These are phyloP conservation scores for Diaporthe velutina DNA, from an alignment of 2,329 filamentous ascomycete genomes.

Conservation along the genomic window DNA sequence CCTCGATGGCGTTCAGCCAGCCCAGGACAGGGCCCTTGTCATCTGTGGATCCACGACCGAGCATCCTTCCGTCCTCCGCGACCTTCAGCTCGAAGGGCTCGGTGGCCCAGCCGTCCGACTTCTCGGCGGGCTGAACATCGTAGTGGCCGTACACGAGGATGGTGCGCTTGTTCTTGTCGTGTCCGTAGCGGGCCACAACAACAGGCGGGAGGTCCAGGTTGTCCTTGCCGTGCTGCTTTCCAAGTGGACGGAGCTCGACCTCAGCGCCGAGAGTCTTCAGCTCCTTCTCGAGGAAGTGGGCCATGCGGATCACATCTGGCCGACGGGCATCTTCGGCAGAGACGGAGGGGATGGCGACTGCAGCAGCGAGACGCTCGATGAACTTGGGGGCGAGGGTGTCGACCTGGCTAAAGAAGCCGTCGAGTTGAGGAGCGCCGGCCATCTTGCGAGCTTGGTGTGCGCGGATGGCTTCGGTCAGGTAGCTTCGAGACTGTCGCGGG, in stretches of 20 bases:
- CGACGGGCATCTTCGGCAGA: conserved; percentile 91
- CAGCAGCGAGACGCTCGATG: conserved; percentile 90
- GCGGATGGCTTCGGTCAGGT: conserved; percentile 67
- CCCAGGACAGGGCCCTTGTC: conserved; percentile 98
- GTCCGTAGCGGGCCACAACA: conserved; percentile 91
- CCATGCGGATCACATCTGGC: conserved; percentile 96
- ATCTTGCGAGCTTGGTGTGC: conserved; percentile 79
- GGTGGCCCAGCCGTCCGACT: conserved; percentile 94
- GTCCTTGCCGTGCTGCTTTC: conserved; percentile 92
- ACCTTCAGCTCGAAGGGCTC: conserved; percentile 92
- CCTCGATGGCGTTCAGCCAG: conserved; percentile 98
- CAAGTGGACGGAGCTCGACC: conserved; percentile 87
- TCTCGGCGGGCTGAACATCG: conserved; percentile 95
- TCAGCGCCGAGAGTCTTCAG: conserved; percentile 86
- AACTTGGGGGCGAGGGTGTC: conserved; percentile 83
- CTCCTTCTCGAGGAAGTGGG: conserved; percentile 87
- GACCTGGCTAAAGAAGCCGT: conserved; percentile 93
- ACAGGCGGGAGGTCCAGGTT: conserved; percentile 93
- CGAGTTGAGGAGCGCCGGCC: conserved; percentile 81
- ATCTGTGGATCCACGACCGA: conserved; percentile 93
- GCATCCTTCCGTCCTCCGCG: conserved; percentile 95
- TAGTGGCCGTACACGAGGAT: conserved; percentile 99
- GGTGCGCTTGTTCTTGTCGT: conserved; percentile 91
- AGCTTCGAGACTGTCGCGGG: conserved; percentile 50
- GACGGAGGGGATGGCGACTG: conserved; percentile 95